Evolutionary conservation across 2,329 filamentous ascomycete species (phyloP), one percentile per base, ranked within the genome.

Genomic region (Exserohilum rostratum): DNA sequence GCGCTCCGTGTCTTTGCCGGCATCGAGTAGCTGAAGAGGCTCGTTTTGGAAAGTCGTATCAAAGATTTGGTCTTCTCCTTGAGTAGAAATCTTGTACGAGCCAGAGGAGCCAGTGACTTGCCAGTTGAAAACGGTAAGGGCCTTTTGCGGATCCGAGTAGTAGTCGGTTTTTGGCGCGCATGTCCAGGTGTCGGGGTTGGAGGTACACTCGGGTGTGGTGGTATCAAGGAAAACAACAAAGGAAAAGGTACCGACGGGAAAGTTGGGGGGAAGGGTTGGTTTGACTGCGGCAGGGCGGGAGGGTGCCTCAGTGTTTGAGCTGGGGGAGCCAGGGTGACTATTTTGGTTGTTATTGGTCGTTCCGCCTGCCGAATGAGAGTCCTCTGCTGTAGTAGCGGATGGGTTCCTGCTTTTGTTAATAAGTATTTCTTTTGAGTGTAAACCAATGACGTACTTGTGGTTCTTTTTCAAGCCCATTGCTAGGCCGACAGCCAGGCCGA

Each of bases 171-270:
- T 83, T 1, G 87, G 85, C 56, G 81, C 84, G 76, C 87, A 90
- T 50, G 78, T 78, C 85, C 87, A 90, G 1, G 85, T 85, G 4
- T 78, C 73, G 0, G 82, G 60, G 61, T 84, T 81, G 12, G 82
- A 79, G 0, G 85, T 87, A 72, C 88, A 90, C 44, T 78, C 78
- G 6, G 83, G 82, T 13, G 76, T 73, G 2, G 81, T 74, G 5
- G 77, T 81, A 45, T 80, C 77, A 34, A 90, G 82, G 54, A 82
- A 82, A 18, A 85, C 85, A 6, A 81, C 77, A 61, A 90, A 78
- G 33, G 82, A 78, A 70, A 85, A 90, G n/a, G 83, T 80, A 5
- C 87, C 88, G 1, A 82, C 75, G 1, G 87, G 88, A 63, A 89
- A 89, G 48, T 74, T 68, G 11, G 68, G 59, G 15, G 69, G 66